Evolutionary conservation across 129 eudicot genomes (phyloP).

Genomic region (Arctium minus): DNA sequence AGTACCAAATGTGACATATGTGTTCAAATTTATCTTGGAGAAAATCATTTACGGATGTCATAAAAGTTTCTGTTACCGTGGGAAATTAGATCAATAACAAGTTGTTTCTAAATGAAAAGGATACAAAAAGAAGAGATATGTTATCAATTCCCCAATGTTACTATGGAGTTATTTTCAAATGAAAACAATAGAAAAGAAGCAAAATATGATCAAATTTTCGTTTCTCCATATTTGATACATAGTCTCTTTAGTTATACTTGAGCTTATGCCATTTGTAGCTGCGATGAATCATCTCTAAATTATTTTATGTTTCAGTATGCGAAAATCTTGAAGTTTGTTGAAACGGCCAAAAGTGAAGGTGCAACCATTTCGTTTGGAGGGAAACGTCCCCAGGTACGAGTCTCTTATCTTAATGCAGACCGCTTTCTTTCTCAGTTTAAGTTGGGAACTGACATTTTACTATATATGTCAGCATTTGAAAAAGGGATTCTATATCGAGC

Average conservation of each 20-base stretch:
- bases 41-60: too few species aligned
- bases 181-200: not conserved
- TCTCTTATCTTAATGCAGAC: not conserved
- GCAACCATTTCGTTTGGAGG: conserved; percentile 89
- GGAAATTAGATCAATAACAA: too few species aligned
- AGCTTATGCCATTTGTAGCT: not conserved
- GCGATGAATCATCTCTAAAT: not conserved
- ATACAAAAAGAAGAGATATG: not conserved
- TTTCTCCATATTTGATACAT: not conserved
- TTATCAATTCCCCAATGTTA: not conserved
- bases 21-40: too few species aligned
- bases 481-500: conserved; percentile 72
- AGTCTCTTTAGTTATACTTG: not conserved
- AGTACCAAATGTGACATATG: too few species aligned
- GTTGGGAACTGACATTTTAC: not conserved
- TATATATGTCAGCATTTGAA: conserved; percentile 53
- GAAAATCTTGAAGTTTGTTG: conserved; percentile 74
- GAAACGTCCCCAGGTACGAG: conserved; percentile 65
- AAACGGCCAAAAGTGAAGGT: conserved; percentile 92
- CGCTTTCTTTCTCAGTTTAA: not conserved
- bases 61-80: too few species aligned
- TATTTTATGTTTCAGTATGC: conserved; percentile 54
- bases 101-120: not conserved
- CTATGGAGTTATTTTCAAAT: not conserved
- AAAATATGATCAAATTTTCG: not conserved